A percentile compares a stretch with the other conserved stretches of the same genome.
These are phyloP conservation scores for Paecilomyces dactylethromorphus DNA, from an alignment of 2,329 filamentous ascomycete genomes.

Conservation along the genomic window DNA sequence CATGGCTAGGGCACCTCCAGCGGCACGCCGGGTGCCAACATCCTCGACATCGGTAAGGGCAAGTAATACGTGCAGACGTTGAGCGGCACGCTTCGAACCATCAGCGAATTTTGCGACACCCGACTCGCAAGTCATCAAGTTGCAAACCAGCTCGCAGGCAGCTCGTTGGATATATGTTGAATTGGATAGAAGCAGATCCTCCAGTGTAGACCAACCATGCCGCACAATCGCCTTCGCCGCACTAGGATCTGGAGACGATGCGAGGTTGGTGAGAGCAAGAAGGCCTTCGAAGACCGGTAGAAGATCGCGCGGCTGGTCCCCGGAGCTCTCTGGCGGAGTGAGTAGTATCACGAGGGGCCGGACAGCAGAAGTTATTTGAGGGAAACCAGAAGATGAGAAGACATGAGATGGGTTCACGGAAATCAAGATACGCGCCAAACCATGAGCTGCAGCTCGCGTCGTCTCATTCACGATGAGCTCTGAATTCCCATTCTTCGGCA, in stretches of 20 bases:
- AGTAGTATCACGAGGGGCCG: conserved; percentile 73
- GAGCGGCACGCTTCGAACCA: conserved; percentile 58
- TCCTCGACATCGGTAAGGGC: conserved; percentile 86
- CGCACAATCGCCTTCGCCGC: conserved; percentile 66
- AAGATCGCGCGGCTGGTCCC: conserved; percentile 60
- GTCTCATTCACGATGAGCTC: conserved; percentile 31
- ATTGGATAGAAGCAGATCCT: conserved; percentile 73
- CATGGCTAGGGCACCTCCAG: conserved; percentile 81
- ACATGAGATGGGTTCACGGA: conserved; percentile 78
- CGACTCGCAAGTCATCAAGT: conserved; percentile 53
- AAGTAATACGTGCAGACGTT: conserved; percentile 74
- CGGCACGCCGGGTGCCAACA: conserved; percentile 68
- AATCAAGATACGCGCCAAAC: conserved; percentile 77
- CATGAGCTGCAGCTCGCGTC: conserved; percentile 62
- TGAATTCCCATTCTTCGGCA: conserved; percentile 33
- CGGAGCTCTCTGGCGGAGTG: conserved; percentile 50
- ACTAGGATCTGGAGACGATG: conserved; percentile 49
- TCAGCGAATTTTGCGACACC: conserved; percentile 43
- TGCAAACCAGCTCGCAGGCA: conserved; percentile 83
- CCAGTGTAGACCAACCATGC: conserved; percentile 65
- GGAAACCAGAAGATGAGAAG: conserved; percentile 70
- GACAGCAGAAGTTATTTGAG: conserved; percentile 70
- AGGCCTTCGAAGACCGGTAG: conserved; percentile 85
- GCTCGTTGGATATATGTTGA: conserved; percentile 75
- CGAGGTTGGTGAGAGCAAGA: conserved; percentile 89